Percentiles rank a stretch among this genome's conserved stretches.
Conservation (phyloP, 2,329 filamentous ascomycete genomes). For the Arthrobotrys pseudoclavata region DNA sequence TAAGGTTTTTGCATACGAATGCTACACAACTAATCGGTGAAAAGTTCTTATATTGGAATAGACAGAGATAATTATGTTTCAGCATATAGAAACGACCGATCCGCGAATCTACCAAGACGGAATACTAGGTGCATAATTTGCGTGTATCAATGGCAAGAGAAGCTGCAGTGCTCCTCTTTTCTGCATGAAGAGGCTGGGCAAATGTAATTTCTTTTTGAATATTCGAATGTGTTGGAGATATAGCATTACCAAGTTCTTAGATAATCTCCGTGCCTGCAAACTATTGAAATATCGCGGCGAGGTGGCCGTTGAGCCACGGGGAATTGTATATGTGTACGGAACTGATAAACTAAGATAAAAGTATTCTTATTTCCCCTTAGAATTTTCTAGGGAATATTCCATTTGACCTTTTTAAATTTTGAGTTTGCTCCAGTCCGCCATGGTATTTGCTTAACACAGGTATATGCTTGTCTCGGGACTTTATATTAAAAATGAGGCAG, state of each 20-base stretch:
- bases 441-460: neutral
- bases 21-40: neutral
- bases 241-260: constrained; percentile 23
- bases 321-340: constrained; percentile 4
- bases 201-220: constrained; percentile 10
- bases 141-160: constrained; percentile 17
- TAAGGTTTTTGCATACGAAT: neutral
- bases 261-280: constrained; percentile 14
- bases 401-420: neutral
- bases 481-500: neutral
- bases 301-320: constrained; percentile 24
- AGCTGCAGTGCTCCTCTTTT: constrained; percentile 5
- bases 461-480: neutral
- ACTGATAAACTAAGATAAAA: constrained; percentile 1
- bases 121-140: constrained; percentile 8
- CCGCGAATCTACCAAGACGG: constrained; percentile 27
- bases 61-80: neutral
- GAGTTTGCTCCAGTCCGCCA: neutral
- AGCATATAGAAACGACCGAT: constrained; percentile 8
- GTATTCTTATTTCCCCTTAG: neutral
- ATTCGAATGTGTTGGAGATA: constrained; percentile 39
- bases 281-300: constrained; percentile 10
- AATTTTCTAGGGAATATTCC: neutral
- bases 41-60: neutral
- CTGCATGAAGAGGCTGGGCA: constrained; percentile 12